Percentiles rank a stretch among this genome's conserved stretches.
Conservation (phyloP, 495 filamentous ascomycete genomes). For the Aspergillus indologenus region DNA sequence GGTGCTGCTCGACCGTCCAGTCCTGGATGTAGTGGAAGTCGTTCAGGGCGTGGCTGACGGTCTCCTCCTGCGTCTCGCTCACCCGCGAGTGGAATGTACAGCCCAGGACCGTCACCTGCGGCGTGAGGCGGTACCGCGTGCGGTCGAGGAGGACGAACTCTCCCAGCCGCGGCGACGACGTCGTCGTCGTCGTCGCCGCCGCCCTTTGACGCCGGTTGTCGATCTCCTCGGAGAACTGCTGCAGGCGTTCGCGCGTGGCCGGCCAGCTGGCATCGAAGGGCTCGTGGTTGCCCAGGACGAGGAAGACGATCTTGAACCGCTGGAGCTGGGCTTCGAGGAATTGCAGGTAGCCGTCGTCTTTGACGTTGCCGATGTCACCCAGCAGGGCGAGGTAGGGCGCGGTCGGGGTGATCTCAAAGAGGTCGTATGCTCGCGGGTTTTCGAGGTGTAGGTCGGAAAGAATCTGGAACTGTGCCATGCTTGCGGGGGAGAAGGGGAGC, state of each 20-base stretch:
- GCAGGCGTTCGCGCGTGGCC: constrained; percentile 22
- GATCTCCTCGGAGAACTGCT: constrained; percentile 22
- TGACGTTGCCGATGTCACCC: constrained; percentile 53
- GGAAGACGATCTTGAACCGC: constrained; percentile 46
- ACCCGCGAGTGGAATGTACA: constrained; percentile 36
- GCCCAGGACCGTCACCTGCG: constrained; percentile 43
- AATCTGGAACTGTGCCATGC: constrained; percentile 45
- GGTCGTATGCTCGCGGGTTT: constrained; percentile 40
- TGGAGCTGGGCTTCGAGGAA: constrained; percentile 47
- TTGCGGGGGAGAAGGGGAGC: neutral
- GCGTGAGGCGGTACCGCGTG: constrained; percentile 35
- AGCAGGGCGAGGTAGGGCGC: constrained; percentile 54
- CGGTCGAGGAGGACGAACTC: constrained; percentile 48
- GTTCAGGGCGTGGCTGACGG: constrained; percentile 35
- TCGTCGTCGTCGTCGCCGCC: too few species aligned
- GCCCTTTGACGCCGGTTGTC: neutral
- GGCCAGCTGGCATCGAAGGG: constrained; percentile 46
- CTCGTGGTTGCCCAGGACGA: constrained; percentile 58
- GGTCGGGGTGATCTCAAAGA: constrained; percentile 41
- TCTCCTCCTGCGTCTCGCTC: constrained; percentile 17
- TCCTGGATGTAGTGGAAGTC: constrained; percentile 49
- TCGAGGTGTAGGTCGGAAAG: constrained; percentile 60
- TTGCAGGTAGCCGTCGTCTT: constrained; percentile 35
- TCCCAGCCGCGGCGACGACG: constrained; percentile 21
- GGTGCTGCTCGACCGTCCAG: constrained; percentile 48